These are phyloP conservation scores for Talaromyces piceae DNA, from an alignment of 2,329 filamentous ascomycete species.

Conservation along the genomic window DNA sequence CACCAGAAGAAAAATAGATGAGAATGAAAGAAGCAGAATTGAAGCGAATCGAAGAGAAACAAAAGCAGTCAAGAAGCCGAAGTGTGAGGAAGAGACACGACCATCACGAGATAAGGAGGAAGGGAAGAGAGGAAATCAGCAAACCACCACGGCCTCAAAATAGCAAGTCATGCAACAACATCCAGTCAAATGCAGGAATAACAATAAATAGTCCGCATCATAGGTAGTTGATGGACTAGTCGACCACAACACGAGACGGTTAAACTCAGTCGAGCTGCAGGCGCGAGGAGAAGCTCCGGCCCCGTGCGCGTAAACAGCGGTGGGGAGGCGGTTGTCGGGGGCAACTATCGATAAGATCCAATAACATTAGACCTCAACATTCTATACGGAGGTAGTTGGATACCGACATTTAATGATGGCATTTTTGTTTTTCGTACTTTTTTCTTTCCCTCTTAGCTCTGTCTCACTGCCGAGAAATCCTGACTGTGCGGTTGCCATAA, in stretches of 20 bases:
- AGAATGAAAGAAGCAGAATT: constrained; percentile 1
- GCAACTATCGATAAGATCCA: constrained; percentile 5
- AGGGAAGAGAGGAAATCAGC: neutral
- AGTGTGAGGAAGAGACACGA: neutral
- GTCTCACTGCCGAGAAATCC: too few relatives aligned
- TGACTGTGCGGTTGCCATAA: too few relatives aligned
- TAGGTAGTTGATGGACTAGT: too few relatives aligned
- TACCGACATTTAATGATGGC: too few relatives aligned
- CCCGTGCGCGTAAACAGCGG: constrained; percentile 11
- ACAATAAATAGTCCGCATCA: too few relatives aligned
- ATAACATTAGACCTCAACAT: neutral
- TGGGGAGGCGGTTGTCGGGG: constrained; percentile 8
- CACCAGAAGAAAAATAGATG: neutral
- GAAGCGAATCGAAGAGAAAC: neutral
- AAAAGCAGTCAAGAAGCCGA: neutral
- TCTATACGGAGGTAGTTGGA: too few relatives aligned
- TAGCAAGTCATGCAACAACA: neutral
- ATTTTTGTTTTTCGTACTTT: too few relatives aligned
- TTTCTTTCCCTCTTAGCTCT: too few relatives aligned
- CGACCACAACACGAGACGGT: neutral
- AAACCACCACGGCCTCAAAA: neutral
- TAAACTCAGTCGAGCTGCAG: neutral
- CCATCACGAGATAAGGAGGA: constrained; percentile 1
- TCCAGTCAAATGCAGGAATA: neutral
- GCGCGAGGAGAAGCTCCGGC: constrained; percentile 4